Evolutionary conservation across 192 early-diverging fungal genomes (phyloP).

Genomic region (Cetraspora pellucida): DNA sequence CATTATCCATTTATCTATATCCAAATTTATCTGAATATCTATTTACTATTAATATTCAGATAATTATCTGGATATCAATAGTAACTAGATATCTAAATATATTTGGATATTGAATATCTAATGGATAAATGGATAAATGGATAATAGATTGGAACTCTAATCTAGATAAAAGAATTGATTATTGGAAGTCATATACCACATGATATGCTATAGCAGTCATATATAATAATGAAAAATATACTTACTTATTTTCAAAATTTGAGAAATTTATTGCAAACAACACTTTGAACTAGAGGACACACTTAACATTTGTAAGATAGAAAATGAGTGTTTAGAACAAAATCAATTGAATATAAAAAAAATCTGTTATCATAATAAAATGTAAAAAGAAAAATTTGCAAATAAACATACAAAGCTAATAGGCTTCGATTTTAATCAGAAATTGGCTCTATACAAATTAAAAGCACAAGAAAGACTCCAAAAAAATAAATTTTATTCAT

Average conservation of each 20-base stretch:
- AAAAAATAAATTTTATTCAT: background rate
- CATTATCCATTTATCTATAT: too few relatives aligned
- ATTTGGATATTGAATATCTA: too few relatives aligned
- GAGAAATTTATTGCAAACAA: too few relatives aligned
- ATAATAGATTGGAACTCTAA: too few relatives aligned
- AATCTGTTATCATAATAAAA: background rate
- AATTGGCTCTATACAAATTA: background rate
- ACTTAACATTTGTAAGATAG: background rate
- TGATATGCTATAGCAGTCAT: background rate
- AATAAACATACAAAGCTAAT: background rate
- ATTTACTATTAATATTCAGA: too few relatives aligned
- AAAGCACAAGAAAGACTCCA: background rate
- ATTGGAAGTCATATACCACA: background rate
- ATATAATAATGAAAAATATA: background rate
- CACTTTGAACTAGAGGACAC: background rate
- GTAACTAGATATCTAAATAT: too few relatives aligned
- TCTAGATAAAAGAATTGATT: conserved; percentile 9
- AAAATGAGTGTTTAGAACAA: background rate
- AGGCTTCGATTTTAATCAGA: conserved; percentile 1
- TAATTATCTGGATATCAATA: too few relatives aligned
- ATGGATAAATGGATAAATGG: too few relatives aligned
- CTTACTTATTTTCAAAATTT: background rate
- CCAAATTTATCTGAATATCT: too few relatives aligned
- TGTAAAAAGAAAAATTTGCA: background rate
- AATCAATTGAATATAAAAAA: background rate